phyloP scores from a whole-genome alignment of 768 basidiomycete genomes.

The Calocera viscosa region DNA sequence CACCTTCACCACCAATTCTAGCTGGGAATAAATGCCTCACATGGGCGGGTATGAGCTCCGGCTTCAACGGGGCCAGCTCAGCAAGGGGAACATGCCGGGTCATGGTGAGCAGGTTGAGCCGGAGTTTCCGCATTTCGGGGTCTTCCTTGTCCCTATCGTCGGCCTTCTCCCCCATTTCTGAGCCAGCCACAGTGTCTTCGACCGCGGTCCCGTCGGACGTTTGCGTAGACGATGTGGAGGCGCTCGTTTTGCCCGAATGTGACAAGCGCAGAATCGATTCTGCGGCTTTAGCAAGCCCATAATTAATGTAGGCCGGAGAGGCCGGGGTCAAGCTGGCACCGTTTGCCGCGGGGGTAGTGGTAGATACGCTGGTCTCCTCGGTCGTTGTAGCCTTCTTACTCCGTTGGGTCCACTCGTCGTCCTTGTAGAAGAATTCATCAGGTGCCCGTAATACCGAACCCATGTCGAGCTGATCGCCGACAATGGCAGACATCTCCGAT shows the following conservation, averaged over 20 bases:
- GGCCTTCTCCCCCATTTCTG: constrained; percentile 15
- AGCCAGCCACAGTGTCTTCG: constrained; percentile 27
- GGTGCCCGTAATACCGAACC: constrained; percentile 33
- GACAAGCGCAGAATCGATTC: constrained; percentile 17
- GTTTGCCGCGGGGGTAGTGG: background rate
- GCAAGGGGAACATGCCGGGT: constrained; percentile 68
- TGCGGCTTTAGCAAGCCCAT: constrained; percentile 48
- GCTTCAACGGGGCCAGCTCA: constrained; percentile 50
- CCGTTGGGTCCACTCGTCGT: constrained; percentile 28
- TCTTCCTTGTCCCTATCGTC: constrained; percentile 33
- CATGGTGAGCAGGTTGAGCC: constrained; percentile 62
- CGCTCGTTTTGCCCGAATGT: background rate
- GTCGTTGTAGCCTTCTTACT: constrained; percentile 17
- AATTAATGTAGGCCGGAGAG: constrained; percentile 35
- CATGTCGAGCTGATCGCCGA: constrained; percentile 31
- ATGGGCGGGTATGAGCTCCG: constrained; percentile 52
- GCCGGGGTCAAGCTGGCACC: constrained; percentile 28
- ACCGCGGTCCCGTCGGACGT: constrained; percentile 27
- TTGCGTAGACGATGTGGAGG: background rate
- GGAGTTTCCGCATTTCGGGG: constrained; percentile 41
- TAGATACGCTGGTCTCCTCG: background rate
- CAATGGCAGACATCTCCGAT: background rate
- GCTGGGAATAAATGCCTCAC: constrained; percentile 7
- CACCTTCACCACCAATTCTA: constrained; percentile 3
- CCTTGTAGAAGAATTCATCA: constrained; percentile 33